Evolutionary conservation across 1,284 basidiomycete genomes (phyloP), one percentile per base, ranked within the genome.

Genomic region (Trametes versicolor): DNA sequence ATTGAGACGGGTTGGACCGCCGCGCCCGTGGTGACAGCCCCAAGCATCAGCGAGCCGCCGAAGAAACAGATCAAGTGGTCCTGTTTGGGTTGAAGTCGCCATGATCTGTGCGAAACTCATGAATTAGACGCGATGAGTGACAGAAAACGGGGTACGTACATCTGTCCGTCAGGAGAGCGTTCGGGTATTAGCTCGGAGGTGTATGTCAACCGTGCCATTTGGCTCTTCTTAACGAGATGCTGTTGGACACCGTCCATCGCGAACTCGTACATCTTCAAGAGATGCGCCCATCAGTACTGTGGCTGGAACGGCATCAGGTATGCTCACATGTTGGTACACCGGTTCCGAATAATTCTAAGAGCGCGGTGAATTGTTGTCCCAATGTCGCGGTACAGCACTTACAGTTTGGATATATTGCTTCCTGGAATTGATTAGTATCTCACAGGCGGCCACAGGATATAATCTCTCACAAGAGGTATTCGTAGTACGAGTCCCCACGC

Each of bases 11-110:
- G 77, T 2, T 80, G 74, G 2, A 75, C 73, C 37, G 83, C 66
- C 0, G 87, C 81, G 12, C 88, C 87, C 0, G 89, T 85, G 36
- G 89, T 90, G 1, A 92, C 92, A 15, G 96, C 92, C 23, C 97
- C 96, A 7, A 98, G 86, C 84, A 98, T 91, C 70, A 98, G 86
- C 2, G 93, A 93, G 6, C 96, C 96, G 39, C 92, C 96, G 51
- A 98, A 80, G 88, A 98, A 99, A 79, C 97, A 98, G 0, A 95
- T 96, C 23, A 99, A 87, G 77, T 98, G 97, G 76, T 99, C 97
- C 80, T 99, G 97, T 78, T 98, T 97, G 17, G 93, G 92, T 1
- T 85, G 81, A 17, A 93, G 80, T 27, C 83, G 82, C 93, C 92
- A 95, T 58, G 80, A 77, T 34, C 92, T 93, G 70, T 15, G 23